phyloP scores from a whole-genome alignment of 169 alveolate species.

The Cryptosporidium ryanae region DNA sequence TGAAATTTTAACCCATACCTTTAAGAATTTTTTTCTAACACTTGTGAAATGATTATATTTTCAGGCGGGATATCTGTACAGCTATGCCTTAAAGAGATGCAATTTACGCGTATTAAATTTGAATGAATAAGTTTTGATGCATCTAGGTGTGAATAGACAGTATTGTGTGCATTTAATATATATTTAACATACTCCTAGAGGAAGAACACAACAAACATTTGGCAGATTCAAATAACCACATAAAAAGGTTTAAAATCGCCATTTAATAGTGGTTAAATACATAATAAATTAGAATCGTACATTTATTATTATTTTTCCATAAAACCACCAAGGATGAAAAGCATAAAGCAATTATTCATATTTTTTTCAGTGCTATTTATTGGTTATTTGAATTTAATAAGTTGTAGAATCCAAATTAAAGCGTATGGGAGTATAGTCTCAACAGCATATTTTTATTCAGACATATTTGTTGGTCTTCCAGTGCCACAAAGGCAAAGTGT shows the following conservation, averaged over 20 bases:
- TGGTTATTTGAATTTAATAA: not conserved
- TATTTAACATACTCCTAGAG: slow-evolving; percentile 17
- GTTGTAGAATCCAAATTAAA: slow-evolving; percentile 52
- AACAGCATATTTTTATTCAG: slow-evolving; percentile 71
- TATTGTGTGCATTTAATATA: slow-evolving; percentile 71
- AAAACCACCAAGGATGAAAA: not conserved
- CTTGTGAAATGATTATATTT: slow-evolving; percentile 72
- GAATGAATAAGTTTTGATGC: slow-evolving; percentile 24
- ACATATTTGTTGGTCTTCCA: slow-evolving; percentile 72
- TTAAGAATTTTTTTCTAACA: not conserved
- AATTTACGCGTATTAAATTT: slow-evolving; percentile 49
- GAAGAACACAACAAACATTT: not conserved
- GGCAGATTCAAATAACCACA: slow-evolving; percentile 11
- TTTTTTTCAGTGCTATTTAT: not conserved
- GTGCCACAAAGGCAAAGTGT: slow-evolving; percentile 72
- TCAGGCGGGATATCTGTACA: slow-evolving; percentile 74
- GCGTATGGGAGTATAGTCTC: slow-evolving; percentile 73
- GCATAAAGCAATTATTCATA: not conserved
- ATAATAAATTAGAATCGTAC: no score
- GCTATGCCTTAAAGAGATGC: slow-evolving; percentile 58
- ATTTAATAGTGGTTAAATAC: no score
- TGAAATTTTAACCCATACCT: slow-evolving; percentile 20
- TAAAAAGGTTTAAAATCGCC: no score
- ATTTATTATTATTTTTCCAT: no score
- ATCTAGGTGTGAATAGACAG: slow-evolving; percentile 74